phyloP scores from a whole-genome alignment of 345 rosid species.

The Eucalyptus marginata region DNA sequence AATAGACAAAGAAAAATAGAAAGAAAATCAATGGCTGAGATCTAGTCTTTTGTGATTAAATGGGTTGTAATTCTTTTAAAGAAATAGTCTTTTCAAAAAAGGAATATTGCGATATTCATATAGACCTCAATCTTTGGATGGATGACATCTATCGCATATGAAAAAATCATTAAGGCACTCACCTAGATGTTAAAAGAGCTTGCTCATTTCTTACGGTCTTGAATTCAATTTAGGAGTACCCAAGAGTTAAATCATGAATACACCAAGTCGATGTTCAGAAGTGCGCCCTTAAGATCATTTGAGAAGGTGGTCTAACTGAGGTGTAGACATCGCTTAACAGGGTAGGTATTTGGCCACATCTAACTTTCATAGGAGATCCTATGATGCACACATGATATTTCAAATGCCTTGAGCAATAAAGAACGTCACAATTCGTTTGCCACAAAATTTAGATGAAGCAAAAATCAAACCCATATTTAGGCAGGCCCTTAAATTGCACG shows the following conservation, averaged over 20 bases:
- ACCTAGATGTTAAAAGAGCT: neutral
- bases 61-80: neutral
- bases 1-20: neutral
- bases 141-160: neutral
- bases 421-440: neutral
- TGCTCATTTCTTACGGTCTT: neutral
- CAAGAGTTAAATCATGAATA: neutral
- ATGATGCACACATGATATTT: neutral
- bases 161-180: neutral
- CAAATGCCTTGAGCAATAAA: neutral
- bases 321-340: too few relatives aligned
- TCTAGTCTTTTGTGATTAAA: neutral
- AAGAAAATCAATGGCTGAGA: neutral
- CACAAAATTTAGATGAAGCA: neutral
- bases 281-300: accelerated
- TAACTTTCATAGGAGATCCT: too few relatives aligned
- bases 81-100: neutral
- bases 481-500: neutral
- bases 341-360: too few relatives aligned
- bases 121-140: neutral
- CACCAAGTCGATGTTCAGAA: neutral
- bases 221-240: neutral
- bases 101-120: neutral
- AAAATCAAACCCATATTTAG: neutral
- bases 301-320: neutral